Conservation (phyloP, 306 rosid species). For the Hippophae rhamnoides region DNA sequence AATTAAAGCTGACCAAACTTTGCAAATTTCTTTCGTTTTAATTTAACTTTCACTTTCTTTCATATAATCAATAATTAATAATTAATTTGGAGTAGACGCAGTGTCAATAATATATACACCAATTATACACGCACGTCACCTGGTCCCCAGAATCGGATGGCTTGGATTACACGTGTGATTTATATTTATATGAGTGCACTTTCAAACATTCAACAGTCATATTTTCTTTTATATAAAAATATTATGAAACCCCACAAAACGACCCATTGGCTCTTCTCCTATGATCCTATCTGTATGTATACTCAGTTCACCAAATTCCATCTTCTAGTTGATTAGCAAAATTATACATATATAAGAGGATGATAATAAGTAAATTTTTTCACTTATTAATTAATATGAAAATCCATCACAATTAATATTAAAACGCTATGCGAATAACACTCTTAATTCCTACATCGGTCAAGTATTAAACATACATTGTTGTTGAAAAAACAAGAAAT, state of each 20-base stretch:
- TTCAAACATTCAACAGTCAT: conserved; percentile 14
- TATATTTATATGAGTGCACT: not conserved
- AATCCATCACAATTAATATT: too few species aligned
- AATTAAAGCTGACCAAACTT: conserved; percentile 20
- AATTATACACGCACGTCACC: not conserved
- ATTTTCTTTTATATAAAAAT: too few species aligned
- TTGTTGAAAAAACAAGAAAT: too few species aligned
- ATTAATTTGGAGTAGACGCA: conserved; percentile 15
- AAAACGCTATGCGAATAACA: too few species aligned
- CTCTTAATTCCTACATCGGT: too few species aligned
- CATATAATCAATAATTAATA: not conserved
- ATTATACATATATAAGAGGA: too few species aligned
- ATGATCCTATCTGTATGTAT: not conserved
- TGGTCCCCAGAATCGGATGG: conserved; percentile 23
- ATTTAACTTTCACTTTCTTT: not conserved
- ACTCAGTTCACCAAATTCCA: not conserved
- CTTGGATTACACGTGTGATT: conserved; percentile 29
- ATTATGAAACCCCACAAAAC: conserved; percentile 3
- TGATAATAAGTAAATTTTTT: too few species aligned
- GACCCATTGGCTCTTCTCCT: not conserved
- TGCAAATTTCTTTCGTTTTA: not conserved
- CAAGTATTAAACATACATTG: too few species aligned
- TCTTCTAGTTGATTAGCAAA: too few species aligned
- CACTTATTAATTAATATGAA: too few species aligned
- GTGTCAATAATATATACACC: conserved; percentile 4